These are phyloP conservation scores for Fraxinus quadrangulata DNA, from an alignment of 257 asterid species.

Conservation along the genomic window DNA sequence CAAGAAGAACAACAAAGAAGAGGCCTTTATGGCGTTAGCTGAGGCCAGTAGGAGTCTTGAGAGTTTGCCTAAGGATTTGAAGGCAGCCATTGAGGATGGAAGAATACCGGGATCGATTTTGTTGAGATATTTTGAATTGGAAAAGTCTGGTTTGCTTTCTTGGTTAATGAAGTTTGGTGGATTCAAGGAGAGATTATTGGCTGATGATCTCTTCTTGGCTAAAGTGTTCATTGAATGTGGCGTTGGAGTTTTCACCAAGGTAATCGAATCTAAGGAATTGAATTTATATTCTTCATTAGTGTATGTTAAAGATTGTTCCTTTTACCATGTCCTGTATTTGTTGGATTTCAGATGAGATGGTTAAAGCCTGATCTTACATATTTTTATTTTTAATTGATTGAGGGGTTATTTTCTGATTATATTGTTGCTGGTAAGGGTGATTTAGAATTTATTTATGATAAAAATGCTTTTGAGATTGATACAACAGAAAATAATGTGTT, in stretches of 20 bases:
- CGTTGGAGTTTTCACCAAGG: constrained; percentile 95
- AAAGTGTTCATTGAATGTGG: constrained; percentile 91
- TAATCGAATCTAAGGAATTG: constrained; percentile 19
- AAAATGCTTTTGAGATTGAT: neutral
- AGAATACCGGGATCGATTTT: constrained; percentile 71
- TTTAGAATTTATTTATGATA: too few relatives aligned
- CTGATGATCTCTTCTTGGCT: constrained; percentile 93
- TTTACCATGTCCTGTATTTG: too few relatives aligned
- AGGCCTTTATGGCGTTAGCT: constrained; percentile 57
- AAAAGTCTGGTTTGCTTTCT: constrained; percentile 58
- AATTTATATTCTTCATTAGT: neutral
- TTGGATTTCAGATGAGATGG: too few relatives aligned
- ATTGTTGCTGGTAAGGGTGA: neutral
- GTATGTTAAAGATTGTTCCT: neutral
- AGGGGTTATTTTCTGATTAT: too few relatives aligned
- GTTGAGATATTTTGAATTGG: constrained; percentile 64
- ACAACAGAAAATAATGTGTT: neutral
- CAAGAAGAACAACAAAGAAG: constrained; percentile 53
- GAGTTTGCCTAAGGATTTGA: constrained; percentile 81
- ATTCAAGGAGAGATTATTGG: constrained; percentile 89
- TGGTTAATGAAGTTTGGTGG: constrained; percentile 89
- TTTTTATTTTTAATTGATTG: too few relatives aligned
- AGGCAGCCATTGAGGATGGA: constrained; percentile 74
- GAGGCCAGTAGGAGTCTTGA: constrained; percentile 78
- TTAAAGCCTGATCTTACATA: too few relatives aligned